Base-by-base conservation (phyloP, 31 red algal genomes). In the Odonthalia washingtoniensis region DNA sequence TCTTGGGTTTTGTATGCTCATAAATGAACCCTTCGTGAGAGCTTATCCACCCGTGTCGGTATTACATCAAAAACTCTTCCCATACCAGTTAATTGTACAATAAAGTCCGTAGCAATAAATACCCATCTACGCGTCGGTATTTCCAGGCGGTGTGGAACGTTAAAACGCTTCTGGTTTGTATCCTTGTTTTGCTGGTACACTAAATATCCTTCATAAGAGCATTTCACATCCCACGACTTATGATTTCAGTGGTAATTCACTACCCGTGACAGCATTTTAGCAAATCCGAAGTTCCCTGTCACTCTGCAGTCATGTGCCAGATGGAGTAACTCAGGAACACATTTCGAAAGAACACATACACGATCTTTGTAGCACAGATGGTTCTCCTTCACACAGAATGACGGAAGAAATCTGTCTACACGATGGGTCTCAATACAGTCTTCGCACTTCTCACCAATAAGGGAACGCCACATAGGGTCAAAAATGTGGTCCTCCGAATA, bases 171-270 rank as follows among this genome's bases (percentile, higher is more conserved):
- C 28, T 2, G 2, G 3, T 6, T 27, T 4, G 2, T 2, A 5
- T 74, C 82, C 37, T 74, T 85, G 1, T 85, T 4, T 74, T 85
- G 65, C 41, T 85, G 67, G 44, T 67, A 85, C 17, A 34, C 42
- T 18, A 74, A 26, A 53, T 41, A 85, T 57, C 82, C 65, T 34
- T 53, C 45, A 30, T 37, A 85, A 38, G 72, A 85, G 37, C 2
- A 2, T 30, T 52, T 46, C 6, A 45, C 36, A 3, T 85, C 26
- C 34, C 68, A 45, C 28, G 40, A 31, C 82, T 85, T 85, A 74
- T 53, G 42, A 2, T 74, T 73, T 67, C 41, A 74, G 38, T 85
- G 82, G n/a, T n/a, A n/a, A 21, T 57, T 21, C 49, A 21, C 9
- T 14, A 57, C 12, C 21, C 49, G 21, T 57, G 49, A 9, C 9